Evolutionary conservation across 768 basidiomycete species (phyloP).

Genomic region (Termitomyces sp.): DNA sequence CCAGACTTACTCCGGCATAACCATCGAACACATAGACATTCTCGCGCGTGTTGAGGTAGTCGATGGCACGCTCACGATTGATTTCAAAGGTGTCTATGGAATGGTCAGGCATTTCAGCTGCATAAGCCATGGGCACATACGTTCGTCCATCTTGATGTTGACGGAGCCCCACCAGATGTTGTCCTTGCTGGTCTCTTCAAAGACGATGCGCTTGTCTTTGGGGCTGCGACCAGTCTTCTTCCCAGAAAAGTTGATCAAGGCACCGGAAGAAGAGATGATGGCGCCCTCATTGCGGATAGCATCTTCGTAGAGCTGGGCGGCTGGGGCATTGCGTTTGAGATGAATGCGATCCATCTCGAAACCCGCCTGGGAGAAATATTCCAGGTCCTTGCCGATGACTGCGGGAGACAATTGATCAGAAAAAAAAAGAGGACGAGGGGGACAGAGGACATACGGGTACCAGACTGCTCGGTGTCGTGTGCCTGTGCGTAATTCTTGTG

Average conservation of each 20-base stretch:
- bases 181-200: constrained; percentile 93
- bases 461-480: constrained; percentile 56
- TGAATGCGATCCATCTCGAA: constrained; percentile 99
- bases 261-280: constrained; percentile 93
- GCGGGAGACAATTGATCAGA: constrained; percentile 10
- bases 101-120: neutral
- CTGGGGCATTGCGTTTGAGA: constrained; percentile 89
- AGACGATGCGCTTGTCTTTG: constrained; percentile 99
- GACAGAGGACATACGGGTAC: constrained; percentile 43
- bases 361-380: constrained; percentile 97
- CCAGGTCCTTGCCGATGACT: constrained; percentile 92
- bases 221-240: constrained; percentile 98
- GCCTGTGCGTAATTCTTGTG: constrained; percentile 82
- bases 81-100: constrained; percentile 93
- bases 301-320: constrained; percentile 92
- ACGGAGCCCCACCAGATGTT: constrained; percentile 99
- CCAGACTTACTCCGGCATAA: constrained; percentile 68
- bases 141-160: constrained; percentile 99
- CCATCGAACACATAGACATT: constrained; percentile 99
- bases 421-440: constrained; percentile 2
- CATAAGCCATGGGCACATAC: constrained; percentile 36
- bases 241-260: constrained; percentile 99
- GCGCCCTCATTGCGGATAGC: constrained; percentile 98
- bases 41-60: constrained; percentile 97
- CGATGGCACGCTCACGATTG: constrained; percentile 97